Evolutionary conservation across 2,329 filamentous ascomycete species (phyloP), one percentile per base, ranked within the genome.

Genomic region (Fusarium tjaetaba): DNA sequence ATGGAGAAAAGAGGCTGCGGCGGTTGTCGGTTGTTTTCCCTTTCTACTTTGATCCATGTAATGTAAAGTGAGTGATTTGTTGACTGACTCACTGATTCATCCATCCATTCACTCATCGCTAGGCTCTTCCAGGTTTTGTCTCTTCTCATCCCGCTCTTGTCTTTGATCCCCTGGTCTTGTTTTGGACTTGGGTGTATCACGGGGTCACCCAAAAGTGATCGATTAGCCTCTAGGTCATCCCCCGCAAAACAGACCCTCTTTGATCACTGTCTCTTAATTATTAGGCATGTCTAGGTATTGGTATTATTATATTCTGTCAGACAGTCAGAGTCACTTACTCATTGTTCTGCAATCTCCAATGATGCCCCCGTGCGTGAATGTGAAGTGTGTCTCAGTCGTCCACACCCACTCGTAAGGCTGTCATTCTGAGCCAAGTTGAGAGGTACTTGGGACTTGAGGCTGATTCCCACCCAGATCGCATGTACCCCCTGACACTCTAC

Each of bases 201-300:
- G 71, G 62, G 71, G 67, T 72, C 71, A 65, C 60, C 56, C 53
- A 65, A 68, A 73, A 49, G 66, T 53, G 43, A 73, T 68, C 38
- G 41, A 63, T 57, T 73, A 61, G 48, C 67, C 51, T 52, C 45
- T 34, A 48, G 61, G 56, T 59, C 49, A 43, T 34, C 32, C 56
- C 66, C 71, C 70, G 55, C 70, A 68, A 66, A 60, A 41, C n/a
- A 18, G 41, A 39, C 48, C 53, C 49, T 69, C 51, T 68, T 56
- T 58, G 36, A 57, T 39, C 56, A 32, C 41, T 42, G 41, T 55
- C 49, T 43, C 26, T 55, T 41, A 20, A 43, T 28, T 45, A 18
- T 53, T 22, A 28, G 26, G 13, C 13, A 34, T 26, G 16, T 28
- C 34, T n/a, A n/a, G 18, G 7, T 28, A 14, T 28, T 22, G 9